Evolutionary conservation across 352 stramenopile genomes (phyloP).

Genomic region (Aphanomyces euteiches): DNA sequence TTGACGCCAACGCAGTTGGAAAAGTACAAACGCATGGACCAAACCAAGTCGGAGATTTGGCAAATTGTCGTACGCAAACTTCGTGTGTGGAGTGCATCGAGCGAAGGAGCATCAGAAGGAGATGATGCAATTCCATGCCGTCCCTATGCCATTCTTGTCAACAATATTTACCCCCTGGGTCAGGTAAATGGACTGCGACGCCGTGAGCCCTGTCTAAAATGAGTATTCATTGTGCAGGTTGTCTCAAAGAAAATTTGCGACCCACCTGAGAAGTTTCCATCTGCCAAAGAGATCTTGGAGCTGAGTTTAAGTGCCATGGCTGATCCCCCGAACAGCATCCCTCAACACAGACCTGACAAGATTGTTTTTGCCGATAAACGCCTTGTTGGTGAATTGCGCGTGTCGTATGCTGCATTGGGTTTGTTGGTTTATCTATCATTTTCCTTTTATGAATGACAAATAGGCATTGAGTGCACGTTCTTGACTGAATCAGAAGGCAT

Average conservation of each 20-base stretch:
- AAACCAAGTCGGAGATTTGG: slow-evolving; percentile 82
- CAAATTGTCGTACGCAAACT: slow-evolving; percentile 83
- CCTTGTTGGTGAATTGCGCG: slow-evolving; percentile 68
- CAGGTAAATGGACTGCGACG: slow-evolving; percentile 35
- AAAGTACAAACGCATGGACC: slow-evolving; percentile 63
- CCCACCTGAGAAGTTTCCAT: slow-evolving; percentile 73
- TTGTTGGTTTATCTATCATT: neutral
- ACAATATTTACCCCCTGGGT: slow-evolving; percentile 81
- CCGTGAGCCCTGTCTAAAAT: too few relatives aligned
- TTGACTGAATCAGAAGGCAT: slow-evolving; percentile 83
- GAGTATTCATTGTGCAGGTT: slow-evolving; percentile 34
- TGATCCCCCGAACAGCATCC: slow-evolving; percentile 62
- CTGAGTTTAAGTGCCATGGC: slow-evolving; percentile 72
- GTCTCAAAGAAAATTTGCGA: slow-evolving; percentile 84
- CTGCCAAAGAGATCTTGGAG: slow-evolving; percentile 58
- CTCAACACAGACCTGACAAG: slow-evolving; percentile 81
- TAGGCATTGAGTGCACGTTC: slow-evolving; percentile 78
- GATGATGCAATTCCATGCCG: slow-evolving; percentile 63
- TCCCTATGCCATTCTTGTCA: slow-evolving; percentile 82
- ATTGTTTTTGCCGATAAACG: slow-evolving; percentile 79
- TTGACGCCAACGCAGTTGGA: slow-evolving; percentile 57
- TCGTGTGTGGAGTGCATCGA: slow-evolving; percentile 83
- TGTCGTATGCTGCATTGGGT: slow-evolving; percentile 60
- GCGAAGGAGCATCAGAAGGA: slow-evolving; percentile 49
- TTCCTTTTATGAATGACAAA: neutral